Evolutionary conservation across 495 filamentous ascomycete species (phyloP).

Genomic region (Neurospora hispaniola): DNA sequence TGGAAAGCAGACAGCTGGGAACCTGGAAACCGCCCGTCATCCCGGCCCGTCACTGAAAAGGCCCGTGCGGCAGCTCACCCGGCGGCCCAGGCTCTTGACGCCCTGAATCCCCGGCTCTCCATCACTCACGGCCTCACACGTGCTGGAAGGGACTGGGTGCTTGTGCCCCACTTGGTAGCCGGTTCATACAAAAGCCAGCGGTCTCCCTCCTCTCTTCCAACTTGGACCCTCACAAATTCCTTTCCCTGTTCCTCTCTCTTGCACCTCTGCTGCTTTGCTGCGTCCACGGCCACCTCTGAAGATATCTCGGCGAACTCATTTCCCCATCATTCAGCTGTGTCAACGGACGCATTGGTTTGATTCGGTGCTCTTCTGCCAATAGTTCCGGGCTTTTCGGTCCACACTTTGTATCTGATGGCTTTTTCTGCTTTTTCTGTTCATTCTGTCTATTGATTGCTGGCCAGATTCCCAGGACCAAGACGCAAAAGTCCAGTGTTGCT

Average conservation of each 20-base stretch:
- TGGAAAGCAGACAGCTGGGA: not conserved
- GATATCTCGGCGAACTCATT: not conserved
- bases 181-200: conserved; percentile 21
- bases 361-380: not conserved
- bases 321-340: not conserved
- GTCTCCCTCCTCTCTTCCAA: conserved; percentile 6
- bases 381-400: not conserved
- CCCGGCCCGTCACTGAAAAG: not conserved
- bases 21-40: not conserved
- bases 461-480: not conserved
- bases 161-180: conserved; percentile 8
- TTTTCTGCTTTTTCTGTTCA: not conserved
- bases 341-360: not conserved
- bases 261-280: not conserved
- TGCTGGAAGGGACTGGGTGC: conserved; percentile 2
- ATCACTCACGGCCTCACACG: conserved; percentile 8
- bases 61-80: not conserved
- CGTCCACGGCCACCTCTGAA: not conserved
- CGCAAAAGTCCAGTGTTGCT: not conserved
- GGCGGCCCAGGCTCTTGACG: too few species aligned
- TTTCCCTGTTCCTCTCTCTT: not conserved
- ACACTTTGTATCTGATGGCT: not conserved
- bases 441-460: not conserved
- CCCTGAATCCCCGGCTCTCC: not conserved
- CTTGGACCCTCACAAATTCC: not conserved